Percentiles rank a stretch among this genome's conserved stretches.
Conservation (phyloP, 805 yeast species). For the Debaryomyces castellii region DNA sequence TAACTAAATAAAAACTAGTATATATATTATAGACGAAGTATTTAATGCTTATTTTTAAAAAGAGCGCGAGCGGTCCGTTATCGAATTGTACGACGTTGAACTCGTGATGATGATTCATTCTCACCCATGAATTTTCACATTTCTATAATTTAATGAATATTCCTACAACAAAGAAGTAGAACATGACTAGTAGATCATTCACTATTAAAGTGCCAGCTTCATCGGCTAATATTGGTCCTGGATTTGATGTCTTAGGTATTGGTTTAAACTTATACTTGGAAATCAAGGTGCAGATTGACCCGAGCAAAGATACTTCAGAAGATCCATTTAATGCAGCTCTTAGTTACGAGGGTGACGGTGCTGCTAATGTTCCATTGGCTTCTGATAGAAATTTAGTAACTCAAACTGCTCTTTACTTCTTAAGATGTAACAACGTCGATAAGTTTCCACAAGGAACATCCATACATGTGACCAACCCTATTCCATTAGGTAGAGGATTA, state of each 20-base stretch:
- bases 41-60: neutral
- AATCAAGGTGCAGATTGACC: conserved; percentile 65
- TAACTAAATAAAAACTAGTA: neutral
- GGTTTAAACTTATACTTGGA: conserved; percentile 77
- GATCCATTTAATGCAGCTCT: conserved; percentile 72
- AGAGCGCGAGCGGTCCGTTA: neutral
- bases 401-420: conserved; percentile 86
- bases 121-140: neutral
- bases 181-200: conserved; percentile 41
- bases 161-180: neutral
- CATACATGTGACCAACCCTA: conserved; percentile 81
- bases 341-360: conserved; percentile 78
- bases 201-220: conserved; percentile 87
- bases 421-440: conserved; percentile 76
- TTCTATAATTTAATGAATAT: neutral
- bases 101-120: neutral
- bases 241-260: conserved; percentile 94
- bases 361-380: conserved; percentile 71
- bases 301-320: conserved; percentile 40
- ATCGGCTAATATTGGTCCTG: conserved; percentile 97
- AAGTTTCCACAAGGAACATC: conserved; percentile 82
- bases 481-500: conserved; percentile 94
- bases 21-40: neutral
- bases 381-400: conserved; percentile 86
- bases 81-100: neutral